Percentiles rank a stretch among this genome's conserved stretches.
phyloP scores from a whole-genome alignment of 1,284 basidiomycete genomes.

The Heterobasidion occidentale region DNA sequence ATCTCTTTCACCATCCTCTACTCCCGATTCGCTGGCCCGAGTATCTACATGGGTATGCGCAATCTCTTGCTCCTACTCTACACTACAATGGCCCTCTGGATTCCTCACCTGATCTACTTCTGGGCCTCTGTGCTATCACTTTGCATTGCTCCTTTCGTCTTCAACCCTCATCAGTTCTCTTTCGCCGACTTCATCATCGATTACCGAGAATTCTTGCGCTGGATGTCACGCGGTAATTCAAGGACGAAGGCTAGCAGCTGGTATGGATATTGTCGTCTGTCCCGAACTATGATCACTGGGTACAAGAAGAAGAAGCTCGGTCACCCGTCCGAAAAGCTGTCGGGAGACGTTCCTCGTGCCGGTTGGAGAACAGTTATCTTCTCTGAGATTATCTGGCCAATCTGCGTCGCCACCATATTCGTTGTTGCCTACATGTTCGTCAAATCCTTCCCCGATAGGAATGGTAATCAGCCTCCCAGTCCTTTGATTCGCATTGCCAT shows the following conservation, averaged over 20 bases:
- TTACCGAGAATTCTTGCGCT: constrained; percentile 93
- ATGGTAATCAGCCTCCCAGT: constrained; percentile 59
- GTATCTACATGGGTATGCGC: constrained; percentile 95
- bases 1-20: constrained; percentile 93
- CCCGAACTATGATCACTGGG: constrained; percentile 92
- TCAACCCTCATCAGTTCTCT: constrained; percentile 98
- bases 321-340: constrained; percentile 92
- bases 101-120: constrained; percentile 94
- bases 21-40: constrained; percentile 96
- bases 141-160: constrained; percentile 91
- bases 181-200: constrained; percentile 95
- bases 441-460: constrained; percentile 74
- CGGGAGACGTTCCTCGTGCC: constrained; percentile 86
- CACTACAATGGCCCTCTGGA: constrained; percentile 85
- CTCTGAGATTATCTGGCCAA: constrained; percentile 81
- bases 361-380: constrained; percentile 81
- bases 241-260: constrained; percentile 93
- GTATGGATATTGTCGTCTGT: constrained; percentile 96
- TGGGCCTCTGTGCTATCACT: constrained; percentile 90
- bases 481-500: constrained; percentile 88
- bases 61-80: constrained; percentile 86
- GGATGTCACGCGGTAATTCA: constrained; percentile 97
- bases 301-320: constrained; percentile 98
- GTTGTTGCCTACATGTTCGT: constrained; percentile 87
- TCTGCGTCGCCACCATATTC: constrained; percentile 73